Evolutionary conservation across 2,329 filamentous ascomycete species (phyloP), one percentile per base, ranked within the genome.

Genomic region (Penicillium sclerotigenum): DNA sequence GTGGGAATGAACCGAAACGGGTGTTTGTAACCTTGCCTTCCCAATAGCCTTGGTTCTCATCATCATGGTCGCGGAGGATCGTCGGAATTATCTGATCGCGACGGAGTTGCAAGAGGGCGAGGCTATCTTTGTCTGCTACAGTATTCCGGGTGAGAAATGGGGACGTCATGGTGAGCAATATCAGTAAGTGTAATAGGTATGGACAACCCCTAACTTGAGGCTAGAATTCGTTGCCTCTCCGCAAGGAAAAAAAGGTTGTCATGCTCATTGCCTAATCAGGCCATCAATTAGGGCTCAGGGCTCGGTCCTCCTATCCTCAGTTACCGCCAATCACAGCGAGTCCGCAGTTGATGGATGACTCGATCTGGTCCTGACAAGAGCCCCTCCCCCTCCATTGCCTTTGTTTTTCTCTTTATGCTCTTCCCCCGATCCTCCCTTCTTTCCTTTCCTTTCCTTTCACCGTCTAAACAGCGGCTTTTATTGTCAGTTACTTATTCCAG

Each of bases 1-100:
- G 90, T 0, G 90, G 89, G 58, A 91, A 93, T 0, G 92, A 96
- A 47, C 94, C 94, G 68, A 96, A 99, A 42, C 92, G 87, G 1
- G 93, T 99, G 76, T 96, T 97, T 52, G 92, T 85, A 2, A 91
- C 88, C 45, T 86, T 87, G 34, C 89, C 89, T 70, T 91, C 88
- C 29, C 83, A 83, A 66, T 91, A 91, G 57, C 88, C 89, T 68
- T 87, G 83, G 60, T 87, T 81, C 40, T 83, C 81, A 50, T 84
- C 85, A 36, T 83, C 80, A 22, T 81, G 80, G 29, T 83, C 77
- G 60, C 83, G 80, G 28, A 92, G 83, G 59, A 89, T 86, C 26
- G 91, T 80, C 8, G 93, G 91, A 37, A 91, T 81, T 60, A 92
- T 85, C 59, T 88, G 87, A 74, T 97, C 92, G 75, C 92, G 88